Evolutionary conservation across 805 yeast genomes (phyloP).

Genomic region (Saturnispora saitoi): DNA sequence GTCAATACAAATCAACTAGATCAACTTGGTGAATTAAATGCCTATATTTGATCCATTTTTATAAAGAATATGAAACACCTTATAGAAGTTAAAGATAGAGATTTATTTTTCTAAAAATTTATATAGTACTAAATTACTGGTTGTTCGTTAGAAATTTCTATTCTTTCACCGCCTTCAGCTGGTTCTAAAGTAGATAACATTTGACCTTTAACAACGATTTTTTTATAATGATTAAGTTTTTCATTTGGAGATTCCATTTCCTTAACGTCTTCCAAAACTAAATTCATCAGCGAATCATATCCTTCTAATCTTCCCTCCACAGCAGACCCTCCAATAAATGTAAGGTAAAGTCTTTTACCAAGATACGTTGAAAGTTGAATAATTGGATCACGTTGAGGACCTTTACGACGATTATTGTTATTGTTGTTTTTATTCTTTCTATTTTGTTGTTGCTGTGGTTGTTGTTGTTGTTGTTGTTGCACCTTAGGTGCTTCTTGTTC

Average conservation of each 20-base stretch:
- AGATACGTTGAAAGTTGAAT: conserved; percentile 68
- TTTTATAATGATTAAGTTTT: conserved; percentile 45
- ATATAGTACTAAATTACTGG: neutral
- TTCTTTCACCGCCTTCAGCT: conserved; percentile 57
- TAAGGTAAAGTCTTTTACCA: conserved; percentile 65
- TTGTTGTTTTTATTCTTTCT: neutral
- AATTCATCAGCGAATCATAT: conserved; percentile 70
- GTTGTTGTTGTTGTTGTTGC: conserved; percentile 1
- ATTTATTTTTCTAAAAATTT: neutral
- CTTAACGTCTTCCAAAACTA: conserved; percentile 60
- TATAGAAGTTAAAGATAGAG: neutral
- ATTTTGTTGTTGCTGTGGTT: conserved; percentile 9
- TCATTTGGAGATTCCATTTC: conserved; percentile 51
- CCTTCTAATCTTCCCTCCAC: conserved; percentile 80
- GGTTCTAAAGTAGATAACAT: conserved; percentile 67
- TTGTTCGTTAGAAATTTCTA: conserved; percentile 33
- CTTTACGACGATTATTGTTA: conserved; percentile 33
- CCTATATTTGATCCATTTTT: conserved; percentile 3
- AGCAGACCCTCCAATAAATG: conserved; percentile 74
- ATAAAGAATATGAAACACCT: neutral
- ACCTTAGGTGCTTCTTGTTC: neutral
- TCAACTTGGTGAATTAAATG: conserved; percentile 8
- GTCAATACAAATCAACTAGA: conserved; percentile 1
- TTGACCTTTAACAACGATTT: conserved; percentile 81
- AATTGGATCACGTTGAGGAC: conserved; percentile 91